Conservation (phyloP, 2,329 filamentous ascomycete genomes). For the Clonostachys sp. region DNA sequence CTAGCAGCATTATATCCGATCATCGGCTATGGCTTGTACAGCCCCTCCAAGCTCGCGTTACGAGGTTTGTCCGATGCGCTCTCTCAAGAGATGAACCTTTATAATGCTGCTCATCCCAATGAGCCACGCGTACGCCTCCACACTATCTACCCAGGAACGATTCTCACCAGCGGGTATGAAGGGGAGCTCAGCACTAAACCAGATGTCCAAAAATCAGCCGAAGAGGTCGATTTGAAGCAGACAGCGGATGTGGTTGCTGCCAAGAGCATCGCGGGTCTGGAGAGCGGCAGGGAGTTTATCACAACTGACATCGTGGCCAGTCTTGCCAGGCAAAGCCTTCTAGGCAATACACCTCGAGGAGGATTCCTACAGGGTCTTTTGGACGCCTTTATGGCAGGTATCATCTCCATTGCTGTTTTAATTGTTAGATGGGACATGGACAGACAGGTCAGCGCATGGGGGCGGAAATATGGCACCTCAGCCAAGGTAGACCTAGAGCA, state of each 20-base stretch:
- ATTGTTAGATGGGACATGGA: too few species aligned
- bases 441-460: too few species aligned
- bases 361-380: too few species aligned
- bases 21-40: slow-evolving; percentile 79
- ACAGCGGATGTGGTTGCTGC: slow-evolving; percentile 73
- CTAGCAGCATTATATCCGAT: slow-evolving; percentile 71
- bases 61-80: slow-evolving; percentile 79
- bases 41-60: slow-evolving; percentile 80
- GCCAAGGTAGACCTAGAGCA: too few species aligned
- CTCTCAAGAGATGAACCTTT: slow-evolving; percentile 78
- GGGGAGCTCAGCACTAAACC: slow-evolving; percentile 78
- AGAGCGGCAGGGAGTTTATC: slow-evolving; percentile 48
- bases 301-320: too few species aligned
- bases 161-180: slow-evolving; percentile 69
- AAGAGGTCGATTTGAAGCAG: slow-evolving; percentile 75
- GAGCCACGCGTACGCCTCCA: slow-evolving; percentile 78
- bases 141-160: slow-evolving; percentile 79
- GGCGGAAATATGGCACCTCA: too few species aligned
- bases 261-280: slow-evolving; percentile 66
- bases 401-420: too few species aligned
- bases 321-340: too few species aligned
- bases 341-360: too few species aligned
- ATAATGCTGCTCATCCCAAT: slow-evolving; percentile 27
- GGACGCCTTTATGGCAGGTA: too few species aligned
- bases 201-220: slow-evolving; percentile 70